A percentile compares a stretch with the other conserved stretches of the same genome.
Evolutionary conservation across 1,139 yeast species (phyloP).

Genomic region (Geotrichum armillariae): DNA sequence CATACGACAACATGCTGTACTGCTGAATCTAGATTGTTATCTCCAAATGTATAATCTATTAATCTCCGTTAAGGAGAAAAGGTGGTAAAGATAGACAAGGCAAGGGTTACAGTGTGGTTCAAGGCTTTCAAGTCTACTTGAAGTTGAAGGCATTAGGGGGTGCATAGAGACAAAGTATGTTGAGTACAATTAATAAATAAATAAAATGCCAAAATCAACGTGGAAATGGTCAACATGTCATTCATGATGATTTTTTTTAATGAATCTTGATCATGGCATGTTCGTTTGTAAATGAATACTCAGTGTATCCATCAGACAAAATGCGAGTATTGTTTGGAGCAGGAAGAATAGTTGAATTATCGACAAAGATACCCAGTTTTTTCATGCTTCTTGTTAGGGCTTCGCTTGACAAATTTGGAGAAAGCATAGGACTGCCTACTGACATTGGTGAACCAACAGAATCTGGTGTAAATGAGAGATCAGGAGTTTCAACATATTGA

Average conservation of each 20-base stretch:
- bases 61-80: too few species aligned
- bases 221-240: too few species aligned
- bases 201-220: too few species aligned
- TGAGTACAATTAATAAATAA: too few species aligned
- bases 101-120: too few species aligned
- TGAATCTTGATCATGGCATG: conserved; percentile 12
- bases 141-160: too few species aligned
- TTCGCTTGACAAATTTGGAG: conserved; percentile 13
- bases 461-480: conserved; percentile 15
- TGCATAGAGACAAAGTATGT: too few species aligned
- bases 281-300: conserved; percentile 5
- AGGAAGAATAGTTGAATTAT: conserved; percentile 8
- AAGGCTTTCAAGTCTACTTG: too few species aligned
- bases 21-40: too few species aligned
- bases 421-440: conserved; percentile 16
- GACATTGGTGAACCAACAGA: conserved; percentile 17
- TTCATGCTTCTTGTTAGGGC: conserved; percentile 20
- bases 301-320: conserved; percentile 6
- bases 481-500: conserved; percentile 11
- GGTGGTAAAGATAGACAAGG: too few species aligned
- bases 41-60: too few species aligned
- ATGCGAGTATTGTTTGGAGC: conserved; percentile 3
- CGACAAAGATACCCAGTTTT: conserved; percentile 20
- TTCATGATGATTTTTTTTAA: too few species aligned
- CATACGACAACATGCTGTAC: conserved; percentile 85